Conservation (phyloP, 495 filamentous ascomycete genomes). For the Lophiotrema nucula region DNA sequence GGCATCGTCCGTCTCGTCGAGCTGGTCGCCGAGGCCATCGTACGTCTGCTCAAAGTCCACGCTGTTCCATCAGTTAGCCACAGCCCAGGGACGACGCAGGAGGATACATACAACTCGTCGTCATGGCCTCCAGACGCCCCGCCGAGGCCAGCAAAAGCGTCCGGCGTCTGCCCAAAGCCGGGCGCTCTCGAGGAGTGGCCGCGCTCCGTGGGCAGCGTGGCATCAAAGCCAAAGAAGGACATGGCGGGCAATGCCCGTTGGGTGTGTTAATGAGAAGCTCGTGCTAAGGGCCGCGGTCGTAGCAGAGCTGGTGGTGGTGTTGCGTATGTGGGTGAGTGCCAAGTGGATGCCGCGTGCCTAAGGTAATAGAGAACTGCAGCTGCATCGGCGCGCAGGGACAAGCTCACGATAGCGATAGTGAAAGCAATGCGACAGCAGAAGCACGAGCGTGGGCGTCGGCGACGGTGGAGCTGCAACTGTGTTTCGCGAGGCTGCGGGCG, state of each 20-base stretch:
- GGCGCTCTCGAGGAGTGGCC: conserved; percentile 52
- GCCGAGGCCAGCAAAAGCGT: conserved; percentile 81
- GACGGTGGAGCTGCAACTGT: too few relatives aligned
- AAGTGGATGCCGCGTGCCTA: background rate
- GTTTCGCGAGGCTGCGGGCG: too few relatives aligned
- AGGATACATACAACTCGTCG: conserved; percentile 69
- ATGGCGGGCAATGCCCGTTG: conserved; percentile 42
- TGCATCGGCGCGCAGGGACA: background rate
- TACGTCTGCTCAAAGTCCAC: conserved; percentile 98
- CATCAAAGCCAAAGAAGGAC: conserved; percentile 89
- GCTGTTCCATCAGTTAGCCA: conserved; percentile 41
- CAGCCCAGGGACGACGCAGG: background rate
- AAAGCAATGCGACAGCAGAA: too few relatives aligned
- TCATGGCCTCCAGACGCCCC: conserved; percentile 58
- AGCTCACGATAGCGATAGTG: too few relatives aligned
- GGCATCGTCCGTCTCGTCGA: conserved; percentile 89
- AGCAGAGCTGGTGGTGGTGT: background rate
- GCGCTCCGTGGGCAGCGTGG: conserved; percentile 61
- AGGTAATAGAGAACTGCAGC: background rate
- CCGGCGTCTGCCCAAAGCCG: conserved; percentile 80
- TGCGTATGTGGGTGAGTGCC: background rate
- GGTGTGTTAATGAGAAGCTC: too few relatives aligned
- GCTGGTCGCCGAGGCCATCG: conserved; percentile 87
- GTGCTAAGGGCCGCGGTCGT: too few relatives aligned
- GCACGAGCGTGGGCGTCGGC: too few relatives aligned